Base-by-base conservation (phyloP, 345 rosid species). In the Rhodamnia rubescens region DNA sequence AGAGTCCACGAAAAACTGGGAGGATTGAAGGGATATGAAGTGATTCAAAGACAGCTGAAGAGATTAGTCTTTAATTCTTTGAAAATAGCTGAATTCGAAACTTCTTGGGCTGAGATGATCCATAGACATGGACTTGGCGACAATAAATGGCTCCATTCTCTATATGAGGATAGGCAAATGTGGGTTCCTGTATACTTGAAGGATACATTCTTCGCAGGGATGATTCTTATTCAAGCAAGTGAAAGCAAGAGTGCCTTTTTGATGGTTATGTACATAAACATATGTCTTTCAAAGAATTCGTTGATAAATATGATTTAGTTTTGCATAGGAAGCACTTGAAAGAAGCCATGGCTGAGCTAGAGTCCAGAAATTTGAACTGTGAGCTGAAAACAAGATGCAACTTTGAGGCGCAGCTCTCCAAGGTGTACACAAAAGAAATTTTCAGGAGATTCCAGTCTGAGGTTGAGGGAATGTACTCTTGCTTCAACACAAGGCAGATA, bases 261-360 rank as follows among this genome's bases (percentile, higher is more conserved):
- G 92, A 93, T 87, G 92, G 92, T 55, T 93, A 92, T 88, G 90
- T 93, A 88, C 95, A 92, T 88, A 93, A 92, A 85, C 92, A 91
- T 83, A 91, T 91, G 15, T 91, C 94, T 83, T 86, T 90, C 58
- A 92, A 93, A 89, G 95, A 93, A 88, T 92, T 91, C 59, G 90
- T 93, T 59, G 93, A 93, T 47, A 89, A 91, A 61, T 90, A 93
- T 47, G 95, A 92, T 84, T 87, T 92, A 81, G 90, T 90, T 87
- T 57, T 93, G 36, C 91, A 92, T 82, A 87, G 92, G 85, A 93
- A 92, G 74, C 92, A 90, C 89, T 75, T 87, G 87, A 90, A 89
- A 89, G 93, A 92, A 90, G 90, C 92, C 85, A 84, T 85, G 86
- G 91, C 92, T 53, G 91, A 91, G 89, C 69, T 86, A 78, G 91